Conservation (phyloP, 805 yeast genomes). For the Wickerhamomyces canadensis region DNA sequence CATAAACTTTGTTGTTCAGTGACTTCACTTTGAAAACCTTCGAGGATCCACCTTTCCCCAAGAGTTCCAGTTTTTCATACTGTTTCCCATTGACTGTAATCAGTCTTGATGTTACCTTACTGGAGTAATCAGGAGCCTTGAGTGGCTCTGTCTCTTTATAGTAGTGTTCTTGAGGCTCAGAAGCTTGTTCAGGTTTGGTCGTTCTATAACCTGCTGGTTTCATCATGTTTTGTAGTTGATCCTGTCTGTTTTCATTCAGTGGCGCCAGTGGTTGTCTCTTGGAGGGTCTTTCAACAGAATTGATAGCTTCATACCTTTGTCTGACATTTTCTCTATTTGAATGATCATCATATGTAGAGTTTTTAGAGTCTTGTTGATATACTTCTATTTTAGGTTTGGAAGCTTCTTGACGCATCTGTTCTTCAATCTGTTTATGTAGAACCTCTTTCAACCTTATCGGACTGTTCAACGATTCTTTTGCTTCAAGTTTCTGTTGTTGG, state of each 20-base stretch:
- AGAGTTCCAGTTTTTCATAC: slow-evolving; percentile 69
- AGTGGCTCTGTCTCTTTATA: slow-evolving; percentile 18
- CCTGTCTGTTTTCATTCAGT: slow-evolving; percentile 10
- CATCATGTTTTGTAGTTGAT: slow-evolving; percentile 6
- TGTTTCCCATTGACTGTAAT: slow-evolving; percentile 50
- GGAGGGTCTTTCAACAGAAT: slow-evolving; percentile 6
- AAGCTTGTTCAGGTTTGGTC: slow-evolving; percentile 1
- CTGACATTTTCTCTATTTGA: slow-evolving; percentile 13
- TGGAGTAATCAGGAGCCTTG: slow-evolving; percentile 19
- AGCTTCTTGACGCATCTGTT: slow-evolving; percentile 22
- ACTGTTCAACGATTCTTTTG: slow-evolving; percentile 23
- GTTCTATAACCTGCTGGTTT: slow-evolving; percentile 3
- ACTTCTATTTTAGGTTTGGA: slow-evolving; percentile 14
- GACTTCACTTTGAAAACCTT: slow-evolving; percentile 78
- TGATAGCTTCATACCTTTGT: not conserved
- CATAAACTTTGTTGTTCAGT: slow-evolving; percentile 54
- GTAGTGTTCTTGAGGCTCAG: slow-evolving; percentile 13
- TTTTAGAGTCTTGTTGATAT: too few species aligned
- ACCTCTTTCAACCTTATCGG: slow-evolving; percentile 20
- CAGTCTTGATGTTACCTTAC: slow-evolving; percentile 13
- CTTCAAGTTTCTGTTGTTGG: slow-evolving; percentile 31
- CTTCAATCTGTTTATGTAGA: slow-evolving; percentile 17
- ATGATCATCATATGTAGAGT: too few species aligned
- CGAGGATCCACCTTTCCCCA: slow-evolving; percentile 92
- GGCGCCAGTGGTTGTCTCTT: slow-evolving; percentile 17